Percentiles rank a stretch among this genome's conserved stretches.
Conservation (phyloP, 2,329 filamentous ascomycete species). For the Sclerotinia subarctica region DNA sequence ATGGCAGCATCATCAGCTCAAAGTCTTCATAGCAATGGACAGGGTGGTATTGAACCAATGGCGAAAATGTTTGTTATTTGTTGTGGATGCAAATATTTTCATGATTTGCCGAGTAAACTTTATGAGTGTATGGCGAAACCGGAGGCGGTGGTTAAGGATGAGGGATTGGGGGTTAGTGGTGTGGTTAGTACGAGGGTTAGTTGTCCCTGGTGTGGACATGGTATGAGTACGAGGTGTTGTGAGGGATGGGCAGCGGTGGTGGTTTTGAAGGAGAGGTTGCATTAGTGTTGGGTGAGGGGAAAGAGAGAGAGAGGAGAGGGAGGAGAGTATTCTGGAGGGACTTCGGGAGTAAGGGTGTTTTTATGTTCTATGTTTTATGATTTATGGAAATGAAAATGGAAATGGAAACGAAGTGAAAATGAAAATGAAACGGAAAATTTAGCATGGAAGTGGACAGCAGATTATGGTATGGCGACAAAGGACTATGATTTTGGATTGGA, state of each 20-base stretch:
- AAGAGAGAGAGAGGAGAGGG: no score
- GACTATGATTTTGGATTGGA: background rate
- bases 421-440: background rate
- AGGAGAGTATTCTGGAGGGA: no score
- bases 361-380: background rate
- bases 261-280: constrained; percentile 61
- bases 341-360: background rate
- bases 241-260: constrained; percentile 66
- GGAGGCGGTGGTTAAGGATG: constrained; percentile 52
- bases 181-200: constrained; percentile 59
- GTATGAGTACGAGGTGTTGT: constrained; percentile 67
- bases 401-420: no score
- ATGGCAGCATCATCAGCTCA: background rate
- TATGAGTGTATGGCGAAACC: constrained; percentile 64
- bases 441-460: background rate
- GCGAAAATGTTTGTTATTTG: constrained; percentile 65
- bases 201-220: constrained; percentile 70
- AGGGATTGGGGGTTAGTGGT: constrained; percentile 51
- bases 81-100: constrained; percentile 61
- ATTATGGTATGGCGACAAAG: no score
- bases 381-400: background rate
- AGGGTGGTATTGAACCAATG: constrained; percentile 36
- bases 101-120: constrained; percentile 62
- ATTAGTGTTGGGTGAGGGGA: constrained; percentile 35
- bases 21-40: constrained; percentile 9